Conservation (phyloP, 2,329 filamentous ascomycete species). For the Fusarium sulawesiense region DNA sequence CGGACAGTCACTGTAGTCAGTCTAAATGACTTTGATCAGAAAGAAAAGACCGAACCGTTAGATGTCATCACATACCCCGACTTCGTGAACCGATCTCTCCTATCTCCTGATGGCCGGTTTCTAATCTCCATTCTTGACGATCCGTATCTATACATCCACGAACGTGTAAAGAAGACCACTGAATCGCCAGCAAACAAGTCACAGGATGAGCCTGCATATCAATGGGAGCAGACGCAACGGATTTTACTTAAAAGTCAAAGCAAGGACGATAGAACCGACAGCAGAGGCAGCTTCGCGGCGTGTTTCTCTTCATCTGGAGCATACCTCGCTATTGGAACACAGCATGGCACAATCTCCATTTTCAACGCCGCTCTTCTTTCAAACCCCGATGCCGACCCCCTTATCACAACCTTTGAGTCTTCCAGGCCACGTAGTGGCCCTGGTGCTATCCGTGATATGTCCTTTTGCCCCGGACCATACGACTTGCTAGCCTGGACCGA, state of each 20-base stretch:
- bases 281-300: conserved; percentile 79
- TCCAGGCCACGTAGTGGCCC: conserved; percentile 76
- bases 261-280: conserved; percentile 64
- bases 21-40: conserved; percentile 67
- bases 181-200: conserved; percentile 37
- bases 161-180: conserved; percentile 58
- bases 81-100: conserved; percentile 92
- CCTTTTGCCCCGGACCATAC: conserved; percentile 89
- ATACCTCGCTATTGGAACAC: conserved; percentile 80
- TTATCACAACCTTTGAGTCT: conserved; percentile 81
- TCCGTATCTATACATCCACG: conserved; percentile 86
- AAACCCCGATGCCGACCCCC: conserved; percentile 63
- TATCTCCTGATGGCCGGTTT: conserved; percentile 87
- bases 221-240: conserved; percentile 64
- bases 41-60: conserved; percentile 65
- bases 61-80: conserved; percentile 80
- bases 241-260: conserved; percentile 69
- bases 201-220: conserved; percentile 50
- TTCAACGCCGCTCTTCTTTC: conserved; percentile 69
- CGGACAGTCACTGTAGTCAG: conserved; percentile 87
- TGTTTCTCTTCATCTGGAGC: conserved; percentile 79
- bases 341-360: conserved; percentile 82
- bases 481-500: conserved; percentile 96
- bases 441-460: conserved; percentile 90
- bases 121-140: conserved; percentile 90